phyloP scores from a whole-genome alignment of 2,329 filamentous ascomycete genomes.

The Metarhizium robertsii region DNA sequence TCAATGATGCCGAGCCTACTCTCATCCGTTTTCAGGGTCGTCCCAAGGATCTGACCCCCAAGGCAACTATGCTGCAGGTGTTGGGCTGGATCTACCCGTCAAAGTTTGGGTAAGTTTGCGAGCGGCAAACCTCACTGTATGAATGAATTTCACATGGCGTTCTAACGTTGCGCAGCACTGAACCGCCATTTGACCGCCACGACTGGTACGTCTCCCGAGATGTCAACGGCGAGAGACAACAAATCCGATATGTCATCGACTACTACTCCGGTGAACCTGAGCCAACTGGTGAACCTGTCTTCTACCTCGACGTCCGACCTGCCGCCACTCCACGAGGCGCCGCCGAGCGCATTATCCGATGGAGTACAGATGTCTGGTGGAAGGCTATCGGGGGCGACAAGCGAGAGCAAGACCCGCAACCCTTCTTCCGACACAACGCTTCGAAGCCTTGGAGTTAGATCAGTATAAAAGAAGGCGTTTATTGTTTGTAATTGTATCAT shows the following conservation, averaged over 20 bases:
- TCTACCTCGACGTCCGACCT: constrained; percentile 89
- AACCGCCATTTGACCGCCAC: constrained; percentile 90
- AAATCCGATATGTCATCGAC: constrained; percentile 93
- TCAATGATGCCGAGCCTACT: constrained; percentile 53
- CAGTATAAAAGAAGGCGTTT: neutral
- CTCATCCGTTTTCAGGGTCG: constrained; percentile 82
- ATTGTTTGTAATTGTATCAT: neutral
- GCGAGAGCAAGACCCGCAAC: constrained; percentile 33
- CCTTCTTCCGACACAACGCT: constrained; percentile 21
- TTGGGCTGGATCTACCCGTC: constrained; percentile 71
- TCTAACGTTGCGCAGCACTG: constrained; percentile 40
- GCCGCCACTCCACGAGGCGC: constrained; percentile 74
- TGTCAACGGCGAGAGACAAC: constrained; percentile 55
- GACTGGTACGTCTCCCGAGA: constrained; percentile 89
- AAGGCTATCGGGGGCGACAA: constrained; percentile 66
- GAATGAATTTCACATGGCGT: neutral
- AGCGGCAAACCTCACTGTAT: constrained; percentile 2
- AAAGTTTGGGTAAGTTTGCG: constrained; percentile 58
- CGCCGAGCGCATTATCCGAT: constrained; percentile 73
- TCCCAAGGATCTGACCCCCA: constrained; percentile 83
- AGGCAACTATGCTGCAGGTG: constrained; percentile 75
- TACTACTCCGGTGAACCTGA: constrained; percentile 84
- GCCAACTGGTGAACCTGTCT: constrained; percentile 81
- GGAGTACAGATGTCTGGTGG: constrained; percentile 94
- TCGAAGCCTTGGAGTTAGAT: constrained; percentile 10